A percentile compares a stretch with the other conserved stretches of the same genome.
Evolutionary conservation across 352 stramenopile genomes (phyloP).

Genomic region (Globisporangium spiculum): DNA sequence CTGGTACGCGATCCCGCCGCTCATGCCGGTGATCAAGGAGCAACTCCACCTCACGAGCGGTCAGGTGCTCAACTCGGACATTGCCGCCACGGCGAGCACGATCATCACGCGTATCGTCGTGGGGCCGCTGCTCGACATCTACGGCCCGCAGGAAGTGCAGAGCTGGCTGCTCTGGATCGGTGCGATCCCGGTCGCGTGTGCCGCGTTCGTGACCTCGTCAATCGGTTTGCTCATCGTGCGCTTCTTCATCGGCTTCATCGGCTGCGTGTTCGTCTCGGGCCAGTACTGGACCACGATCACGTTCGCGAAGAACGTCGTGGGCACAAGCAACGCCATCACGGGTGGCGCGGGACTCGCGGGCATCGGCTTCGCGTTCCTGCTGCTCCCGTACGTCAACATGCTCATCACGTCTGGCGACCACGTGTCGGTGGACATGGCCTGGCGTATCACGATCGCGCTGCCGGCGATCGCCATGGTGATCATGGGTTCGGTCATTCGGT

Average conservation of each 20-base stretch:
- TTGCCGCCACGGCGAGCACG: conserved; percentile 88
- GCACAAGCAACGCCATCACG: conserved; percentile 91
- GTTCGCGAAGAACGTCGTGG: conserved; percentile 93
- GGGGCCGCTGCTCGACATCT: conserved; percentile 92
- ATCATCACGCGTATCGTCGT: conserved; percentile 92
- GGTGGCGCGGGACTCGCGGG: conserved; percentile 92
- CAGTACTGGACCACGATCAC: conserved; percentile 95
- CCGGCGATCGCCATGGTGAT: conserved; percentile 86
- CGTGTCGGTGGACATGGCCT: conserved; percentile 81
- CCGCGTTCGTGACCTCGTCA: conserved; percentile 84
- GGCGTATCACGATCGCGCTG: conserved; percentile 90
- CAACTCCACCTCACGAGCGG: conserved; percentile 82
- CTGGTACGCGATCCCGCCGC: conserved; percentile 94
- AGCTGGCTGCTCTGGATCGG: conserved; percentile 76
- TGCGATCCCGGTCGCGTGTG: conserved; percentile 83
- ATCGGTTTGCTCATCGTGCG: conserved; percentile 79
- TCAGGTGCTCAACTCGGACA: conserved; percentile 91
- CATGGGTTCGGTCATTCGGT: conserved; percentile 68
- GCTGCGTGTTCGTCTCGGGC: conserved; percentile 92
- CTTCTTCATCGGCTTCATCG: conserved; percentile 94
- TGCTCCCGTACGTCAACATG: conserved; percentile 88
- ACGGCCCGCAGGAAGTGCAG: conserved; percentile 85
- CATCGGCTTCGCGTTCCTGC: conserved; percentile 87
- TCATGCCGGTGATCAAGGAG: conserved; percentile 90
- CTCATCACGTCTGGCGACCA: conserved; percentile 62